These are phyloP conservation scores for Sporobolus alterniflorus DNA, from an alignment of 202 grass and related monocot genomes.

Conservation along the genomic window DNA sequence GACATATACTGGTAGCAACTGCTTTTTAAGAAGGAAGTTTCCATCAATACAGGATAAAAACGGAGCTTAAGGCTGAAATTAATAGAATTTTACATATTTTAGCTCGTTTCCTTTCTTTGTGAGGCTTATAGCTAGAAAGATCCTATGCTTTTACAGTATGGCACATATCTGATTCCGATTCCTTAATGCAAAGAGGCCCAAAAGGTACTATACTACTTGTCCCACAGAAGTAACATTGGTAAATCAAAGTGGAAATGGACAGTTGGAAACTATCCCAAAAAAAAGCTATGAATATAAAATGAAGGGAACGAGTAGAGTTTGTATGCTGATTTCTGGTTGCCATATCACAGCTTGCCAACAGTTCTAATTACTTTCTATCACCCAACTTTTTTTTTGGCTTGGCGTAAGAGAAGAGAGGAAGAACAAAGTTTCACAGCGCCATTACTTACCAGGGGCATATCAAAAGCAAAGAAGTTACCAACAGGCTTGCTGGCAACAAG, in stretches of 20 bases:
- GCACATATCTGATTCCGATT: neutral
- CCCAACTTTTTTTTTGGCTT: neutral
- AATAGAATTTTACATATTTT: neutral
- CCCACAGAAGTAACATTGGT: neutral
- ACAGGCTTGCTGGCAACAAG: constrained; percentile 88
- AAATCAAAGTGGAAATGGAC: neutral
- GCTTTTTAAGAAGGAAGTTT: neutral
- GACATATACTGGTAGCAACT: neutral
- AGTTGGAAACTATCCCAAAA: neutral
- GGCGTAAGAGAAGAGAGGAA: neutral
- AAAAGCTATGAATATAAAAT: neutral
- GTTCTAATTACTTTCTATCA: neutral
- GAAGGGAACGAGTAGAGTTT: neutral
- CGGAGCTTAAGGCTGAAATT: neutral
- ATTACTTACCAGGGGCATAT: constrained; percentile 82
- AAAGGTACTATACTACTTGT: neutral
- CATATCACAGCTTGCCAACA: neutral
- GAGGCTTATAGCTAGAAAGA: neutral
- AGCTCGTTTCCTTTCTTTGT: neutral
- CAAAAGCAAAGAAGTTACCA: constrained; percentile 88
- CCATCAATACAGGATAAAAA: neutral
- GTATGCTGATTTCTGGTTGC: neutral
- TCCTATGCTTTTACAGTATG: too few relatives aligned
- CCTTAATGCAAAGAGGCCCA: neutral
- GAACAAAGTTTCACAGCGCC: neutral